phyloP scores from a whole-genome alignment of 2,329 filamentous ascomycete species.

The Fusarium stilboides region DNA sequence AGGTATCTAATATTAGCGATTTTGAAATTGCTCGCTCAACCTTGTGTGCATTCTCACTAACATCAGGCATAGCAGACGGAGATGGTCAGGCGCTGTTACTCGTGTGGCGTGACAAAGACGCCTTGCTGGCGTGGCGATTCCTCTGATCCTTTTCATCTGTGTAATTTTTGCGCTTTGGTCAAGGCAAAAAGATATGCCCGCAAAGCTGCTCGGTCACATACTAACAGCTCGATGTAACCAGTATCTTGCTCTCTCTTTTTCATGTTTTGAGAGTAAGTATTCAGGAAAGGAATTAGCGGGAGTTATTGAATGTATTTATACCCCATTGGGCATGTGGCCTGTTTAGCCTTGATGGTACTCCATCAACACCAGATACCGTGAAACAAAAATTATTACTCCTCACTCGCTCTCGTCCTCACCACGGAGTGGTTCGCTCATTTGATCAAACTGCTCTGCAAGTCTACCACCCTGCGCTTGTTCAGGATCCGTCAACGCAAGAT shows the following conservation, averaged over 20 bases:
- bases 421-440: neutral
- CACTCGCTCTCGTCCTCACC: fast-evolving
- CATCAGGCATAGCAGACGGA: too few species aligned
- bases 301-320: too few species aligned
- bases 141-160: neutral
- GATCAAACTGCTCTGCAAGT: slow-evolving; percentile 3
- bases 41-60: too few species aligned
- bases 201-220: neutral
- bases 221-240: too few species aligned
- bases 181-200: neutral
- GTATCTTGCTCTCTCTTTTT: too few species aligned
- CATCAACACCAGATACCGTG: neutral
- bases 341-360: too few species aligned
- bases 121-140: neutral
- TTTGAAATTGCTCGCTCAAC: too few species aligned
- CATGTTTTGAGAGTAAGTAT: too few species aligned
- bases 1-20: neutral
- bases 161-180: neutral
- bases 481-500: neutral
- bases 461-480: neutral
- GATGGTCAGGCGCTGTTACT: neutral
- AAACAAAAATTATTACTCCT: neutral
- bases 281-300: too few species aligned
- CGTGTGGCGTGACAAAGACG: neutral
- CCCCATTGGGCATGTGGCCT: too few species aligned